Conservation (phyloP, 192 early-diverging fungal species). For the Pecoramyces ruminantium region DNA sequence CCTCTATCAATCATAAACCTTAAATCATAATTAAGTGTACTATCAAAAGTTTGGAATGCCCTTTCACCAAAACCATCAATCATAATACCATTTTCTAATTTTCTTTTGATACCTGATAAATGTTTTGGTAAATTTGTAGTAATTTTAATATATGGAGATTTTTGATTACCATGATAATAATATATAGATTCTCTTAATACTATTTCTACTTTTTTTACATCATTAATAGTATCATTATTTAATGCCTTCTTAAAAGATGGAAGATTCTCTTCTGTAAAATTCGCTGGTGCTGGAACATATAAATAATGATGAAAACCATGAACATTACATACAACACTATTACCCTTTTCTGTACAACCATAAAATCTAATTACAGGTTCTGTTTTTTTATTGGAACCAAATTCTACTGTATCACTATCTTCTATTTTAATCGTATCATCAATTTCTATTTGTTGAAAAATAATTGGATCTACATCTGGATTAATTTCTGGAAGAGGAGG, state of each 20-base stretch:
- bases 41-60: constrained; percentile 56
- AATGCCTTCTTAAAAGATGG: constrained; percentile 25
- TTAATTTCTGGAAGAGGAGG: neutral
- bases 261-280: constrained; percentile 46
- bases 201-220: constrained; percentile 46
- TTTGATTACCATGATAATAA: constrained; percentile 70
- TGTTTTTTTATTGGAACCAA: neutral
- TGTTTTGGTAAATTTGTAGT: constrained; percentile 35
- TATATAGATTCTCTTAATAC: constrained; percentile 65
- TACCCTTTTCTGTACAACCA: constrained; percentile 35
- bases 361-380: neutral
- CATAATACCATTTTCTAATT: constrained; percentile 31
- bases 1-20: constrained; percentile 91
- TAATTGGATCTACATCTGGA: constrained; percentile 11
- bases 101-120: constrained; percentile 9
- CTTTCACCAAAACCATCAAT: constrained; percentile 33
- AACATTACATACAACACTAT: constrained; percentile 80
- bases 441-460: constrained; percentile 93
- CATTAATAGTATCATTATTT: constrained; percentile 17
- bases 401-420: neutral
- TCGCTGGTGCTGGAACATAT: constrained; percentile 77
- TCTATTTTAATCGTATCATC: constrained; percentile 56
- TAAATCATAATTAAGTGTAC: constrained; percentile 69
- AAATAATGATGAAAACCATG: constrained; percentile 84
- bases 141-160: constrained; percentile 65